phyloP scores from a whole-genome alignment of 2,329 filamentous ascomycete genomes.

The Fusarium incarnatum region DNA sequence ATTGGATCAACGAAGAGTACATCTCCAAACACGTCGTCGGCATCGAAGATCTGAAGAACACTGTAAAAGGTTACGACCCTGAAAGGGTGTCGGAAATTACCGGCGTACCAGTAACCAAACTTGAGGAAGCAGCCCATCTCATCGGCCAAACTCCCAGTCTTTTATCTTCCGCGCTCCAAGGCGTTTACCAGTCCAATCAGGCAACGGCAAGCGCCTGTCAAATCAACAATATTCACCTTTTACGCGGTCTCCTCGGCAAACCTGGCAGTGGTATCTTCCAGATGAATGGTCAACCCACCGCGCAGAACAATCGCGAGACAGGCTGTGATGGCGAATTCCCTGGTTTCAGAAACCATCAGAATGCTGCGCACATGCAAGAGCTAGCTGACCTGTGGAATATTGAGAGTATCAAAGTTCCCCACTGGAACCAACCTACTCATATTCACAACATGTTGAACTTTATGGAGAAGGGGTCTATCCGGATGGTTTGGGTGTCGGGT shows the following conservation, averaged over 20 bases:
- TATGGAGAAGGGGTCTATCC: neutral
- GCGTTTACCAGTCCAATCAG: neutral
- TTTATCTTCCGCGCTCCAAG: neutral
- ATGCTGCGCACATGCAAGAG: neutral
- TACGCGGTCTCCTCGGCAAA: neutral
- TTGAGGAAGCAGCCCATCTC: neutral
- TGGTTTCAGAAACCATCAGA: neutral
- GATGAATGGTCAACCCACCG: neutral
- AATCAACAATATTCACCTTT: neutral
- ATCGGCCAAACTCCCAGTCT: neutral
- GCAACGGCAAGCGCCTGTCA: neutral
- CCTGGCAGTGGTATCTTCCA: neutral
- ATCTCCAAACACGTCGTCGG: neutral
- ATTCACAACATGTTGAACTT: neutral
- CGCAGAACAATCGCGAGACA: neutral
- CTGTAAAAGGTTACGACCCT: neutral
- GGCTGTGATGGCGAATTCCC: neutral
- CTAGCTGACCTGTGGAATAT: neutral
- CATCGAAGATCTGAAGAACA: neutral
- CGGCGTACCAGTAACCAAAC: neutral
- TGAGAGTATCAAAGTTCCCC: neutral
- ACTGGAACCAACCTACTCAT: slow-evolving; percentile 1
- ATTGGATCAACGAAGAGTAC: neutral
- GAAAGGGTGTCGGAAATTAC: neutral
- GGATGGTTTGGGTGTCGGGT: neutral